Base-by-base conservation (phyloP, 768 basidiomycete species). In the Kwoniella mangroviensis region DNA sequence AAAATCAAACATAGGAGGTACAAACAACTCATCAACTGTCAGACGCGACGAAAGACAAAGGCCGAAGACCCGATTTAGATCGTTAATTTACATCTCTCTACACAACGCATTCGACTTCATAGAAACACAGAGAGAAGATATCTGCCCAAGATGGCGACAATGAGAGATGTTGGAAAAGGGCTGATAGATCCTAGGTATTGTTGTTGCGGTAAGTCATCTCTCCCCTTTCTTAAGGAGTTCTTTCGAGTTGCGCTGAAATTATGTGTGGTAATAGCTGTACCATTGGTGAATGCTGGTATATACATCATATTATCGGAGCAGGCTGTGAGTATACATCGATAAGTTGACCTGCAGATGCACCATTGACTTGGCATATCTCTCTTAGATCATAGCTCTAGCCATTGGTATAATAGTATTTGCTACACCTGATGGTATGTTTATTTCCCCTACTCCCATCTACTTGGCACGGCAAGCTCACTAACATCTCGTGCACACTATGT, bases 281-380 rank as follows among this genome's bases (percentile, higher is more conserved):
- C 95, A 10, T 84, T 94, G 59, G 86, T 94, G 72, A 96, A 99
- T 85, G 87, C 89, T 70, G 97, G 97, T 41, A 92, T 98, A 63
- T 98, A 97, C 76, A 83, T 88, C 21, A 88, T 91, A 34, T 83
- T 98, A 59, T 81, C 85, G 0, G 92, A 96, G 81, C 94, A 97
- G 83, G 86, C 92, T 53, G 84, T 88, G 26, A 63, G 82, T 72
- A 15, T 59, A 24, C 4, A 41, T 24, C 19, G 13, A 13, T 11
- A 12, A 43, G 0, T 41, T n/a, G 53, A 52, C 17, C 43, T 45
- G 52, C 28, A 40, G 42, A 40, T 15, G 13, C 22, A 5, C 12
- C 26, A 54, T 63, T 52, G n/a, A 66, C 54, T 42, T 59, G 28
- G n/a, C 9, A 17, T 53, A 21, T 4, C 10, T 19, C 40, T 9